Base-by-base conservation (phyloP, 352 stramenopile genomes). In the Globisporangium nunn region DNA sequence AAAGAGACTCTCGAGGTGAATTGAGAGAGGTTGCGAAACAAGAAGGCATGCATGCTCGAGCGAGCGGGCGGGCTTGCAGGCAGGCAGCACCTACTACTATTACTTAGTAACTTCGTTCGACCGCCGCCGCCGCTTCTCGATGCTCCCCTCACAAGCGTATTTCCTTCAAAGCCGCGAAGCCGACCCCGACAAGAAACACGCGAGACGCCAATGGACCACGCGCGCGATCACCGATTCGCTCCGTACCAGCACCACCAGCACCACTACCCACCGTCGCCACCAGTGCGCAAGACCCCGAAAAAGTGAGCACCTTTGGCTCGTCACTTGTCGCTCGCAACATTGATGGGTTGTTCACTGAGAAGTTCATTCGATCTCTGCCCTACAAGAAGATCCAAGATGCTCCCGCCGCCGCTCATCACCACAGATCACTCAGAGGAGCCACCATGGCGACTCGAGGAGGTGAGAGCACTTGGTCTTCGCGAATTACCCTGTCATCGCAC, bases 121-220 rank as follows among this genome's bases (percentile, higher is more conserved):
- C 40, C 6, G 40, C 40, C 7, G 10, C 33, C 33, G 10, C 10
- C 10, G 60, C 46, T 60, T 63, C 58, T 60, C 23, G 58, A 43
- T 31, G 18, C 53, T 64, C 55, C 53, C 57, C 35, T 53, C 56
- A 61, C 33, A 64, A 64, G 30, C 53, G 31, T 33, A 50, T 59
- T 56, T 64, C 52, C 52, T 54, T 63, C 57, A 58, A 58, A 52
- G 30, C 33, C 17, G 29, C 51, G 23, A 62, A 50, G 44, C 17
- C 57, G 35, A 56, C 50, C 29, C 43, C 30, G 39, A 45, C 35
- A 54, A 55, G 47, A 43, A 44, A 50, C 10, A 23, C 46, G 17
- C 8, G n/a, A 4, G 15, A 48, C 18, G n/a, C 17, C 43, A 30
- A 63, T 63, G 57, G 57, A 63, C 23, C 43, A 48, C 17, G 37